Percentiles rank a stretch among this genome's conserved stretches.
Evolutionary conservation across 2,329 filamentous ascomycete genomes (phyloP).

Genomic region (Colletotrichum eleusines): DNA sequence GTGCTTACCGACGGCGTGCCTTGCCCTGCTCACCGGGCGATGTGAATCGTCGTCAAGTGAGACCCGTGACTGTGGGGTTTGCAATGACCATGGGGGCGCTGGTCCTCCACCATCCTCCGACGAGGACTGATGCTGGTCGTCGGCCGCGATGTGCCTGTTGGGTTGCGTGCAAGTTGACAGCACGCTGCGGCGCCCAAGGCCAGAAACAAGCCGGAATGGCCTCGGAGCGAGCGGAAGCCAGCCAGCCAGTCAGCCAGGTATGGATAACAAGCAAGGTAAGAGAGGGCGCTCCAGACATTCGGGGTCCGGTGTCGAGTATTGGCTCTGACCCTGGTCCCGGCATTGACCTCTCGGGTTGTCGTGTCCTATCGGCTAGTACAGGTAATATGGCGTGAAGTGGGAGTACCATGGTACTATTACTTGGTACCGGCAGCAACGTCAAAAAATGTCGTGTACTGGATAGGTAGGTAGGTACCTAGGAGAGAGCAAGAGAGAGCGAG

Average conservation of each 20-base stretch:
- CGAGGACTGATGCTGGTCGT: conserved; percentile 17
- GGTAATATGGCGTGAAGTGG: conserved; percentile 14
- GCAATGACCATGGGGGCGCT: conserved; percentile 13
- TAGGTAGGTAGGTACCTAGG: no score
- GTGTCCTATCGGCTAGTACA: conserved; percentile 11
- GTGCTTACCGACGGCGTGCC: conserved; percentile 18
- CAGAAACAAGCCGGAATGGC: conserved; percentile 21
- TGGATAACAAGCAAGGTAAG: background rate
- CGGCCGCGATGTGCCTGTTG: conserved; percentile 2
- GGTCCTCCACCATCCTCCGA: conserved; percentile 22
- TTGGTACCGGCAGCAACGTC: background rate
- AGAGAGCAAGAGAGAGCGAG: no score
- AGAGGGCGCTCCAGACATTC: conserved; percentile 10
- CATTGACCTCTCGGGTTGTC: conserved; percentile 33
- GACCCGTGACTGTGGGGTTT: conserved; percentile 28
- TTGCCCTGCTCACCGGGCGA: conserved; percentile 34
- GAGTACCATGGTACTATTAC: background rate
- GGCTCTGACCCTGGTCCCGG: conserved; percentile 36
- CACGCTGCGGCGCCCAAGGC: background rate
- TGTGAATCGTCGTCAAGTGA: conserved; percentile 29
- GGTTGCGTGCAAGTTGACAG: background rate
- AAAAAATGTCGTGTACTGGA: background rate
- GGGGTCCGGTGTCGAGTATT: conserved; percentile 16
- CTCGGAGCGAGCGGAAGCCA: conserved; percentile 1
- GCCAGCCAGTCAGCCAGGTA: background rate